Conservation (phyloP, 345 rosid species). For the Cardamine chenopodiifolia region DNA sequence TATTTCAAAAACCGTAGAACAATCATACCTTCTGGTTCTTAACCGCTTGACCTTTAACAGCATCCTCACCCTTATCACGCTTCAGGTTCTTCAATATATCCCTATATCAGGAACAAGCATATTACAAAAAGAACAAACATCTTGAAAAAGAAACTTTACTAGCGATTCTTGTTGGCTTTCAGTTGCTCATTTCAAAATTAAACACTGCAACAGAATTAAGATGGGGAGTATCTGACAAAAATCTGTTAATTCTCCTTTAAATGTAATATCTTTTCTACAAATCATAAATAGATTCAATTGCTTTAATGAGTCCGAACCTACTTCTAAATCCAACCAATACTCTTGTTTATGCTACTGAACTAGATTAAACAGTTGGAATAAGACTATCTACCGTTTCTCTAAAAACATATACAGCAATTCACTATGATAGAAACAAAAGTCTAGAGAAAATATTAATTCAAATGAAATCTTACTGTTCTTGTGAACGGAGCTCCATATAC, state of each 20-base stretch:
- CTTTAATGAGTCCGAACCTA: background rate
- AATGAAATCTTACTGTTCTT: constrained; percentile 63
- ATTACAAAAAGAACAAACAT: constrained; percentile 11
- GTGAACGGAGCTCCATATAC: constrained; percentile 61
- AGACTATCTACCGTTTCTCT: background rate
- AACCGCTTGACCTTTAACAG: constrained; percentile 85
- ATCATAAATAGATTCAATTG: background rate
- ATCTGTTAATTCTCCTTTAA: background rate
- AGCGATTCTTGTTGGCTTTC: background rate
- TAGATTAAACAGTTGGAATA: background rate
- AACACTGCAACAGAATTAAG: background rate
- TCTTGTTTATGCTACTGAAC: background rate
- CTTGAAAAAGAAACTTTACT: background rate
- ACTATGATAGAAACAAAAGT: background rate
- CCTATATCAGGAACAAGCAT: constrained; percentile 39
- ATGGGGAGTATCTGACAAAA: background rate
- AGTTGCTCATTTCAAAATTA: background rate
- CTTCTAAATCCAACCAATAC: constrained; percentile 8
- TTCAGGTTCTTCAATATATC: constrained; percentile 73
- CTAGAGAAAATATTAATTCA: background rate
- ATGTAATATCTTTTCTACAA: background rate
- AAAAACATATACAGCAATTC: constrained; percentile 8
- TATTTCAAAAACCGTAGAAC: background rate
- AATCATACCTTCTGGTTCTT: constrained; percentile 78
- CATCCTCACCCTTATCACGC: constrained; percentile 79